Percentiles rank a stretch among this genome's conserved stretches.
These are phyloP conservation scores for Setomelanomma holmii DNA, from an alignment of 2,329 filamentous ascomycete species.

Conservation along the genomic window DNA sequence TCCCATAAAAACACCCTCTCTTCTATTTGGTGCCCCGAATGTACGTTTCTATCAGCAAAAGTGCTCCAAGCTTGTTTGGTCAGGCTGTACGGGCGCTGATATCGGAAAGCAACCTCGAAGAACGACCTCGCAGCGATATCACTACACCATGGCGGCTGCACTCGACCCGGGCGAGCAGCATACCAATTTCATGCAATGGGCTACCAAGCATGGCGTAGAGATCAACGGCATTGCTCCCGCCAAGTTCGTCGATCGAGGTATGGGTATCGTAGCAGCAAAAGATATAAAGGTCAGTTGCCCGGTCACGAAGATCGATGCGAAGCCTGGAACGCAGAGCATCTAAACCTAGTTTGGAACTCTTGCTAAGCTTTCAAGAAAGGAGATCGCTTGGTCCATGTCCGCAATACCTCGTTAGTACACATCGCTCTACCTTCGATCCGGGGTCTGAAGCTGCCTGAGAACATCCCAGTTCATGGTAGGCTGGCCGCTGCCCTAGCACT, in stretches of 20 bases:
- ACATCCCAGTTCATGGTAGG: slow-evolving; percentile 72
- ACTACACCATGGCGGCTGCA: slow-evolving; percentile 35
- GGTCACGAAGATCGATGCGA: neutral
- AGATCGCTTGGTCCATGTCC: slow-evolving; percentile 70
- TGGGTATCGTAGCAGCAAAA: slow-evolving; percentile 77
- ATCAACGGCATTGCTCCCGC: slow-evolving; percentile 73
- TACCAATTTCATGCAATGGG: slow-evolving; percentile 72
- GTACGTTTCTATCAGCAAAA: too few species aligned
- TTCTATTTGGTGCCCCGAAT: neutral
- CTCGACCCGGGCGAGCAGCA: slow-evolving; percentile 49
- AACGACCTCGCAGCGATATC: too few species aligned
- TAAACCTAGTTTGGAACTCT: neutral
- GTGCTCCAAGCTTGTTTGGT: too few species aligned
- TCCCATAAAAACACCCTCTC: neutral
- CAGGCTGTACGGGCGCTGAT: too few species aligned
- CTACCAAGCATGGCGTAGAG: slow-evolving; percentile 67
- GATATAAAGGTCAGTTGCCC: slow-evolving; percentile 65
- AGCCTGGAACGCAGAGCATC: too few species aligned
- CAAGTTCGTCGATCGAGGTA: slow-evolving; percentile 73
- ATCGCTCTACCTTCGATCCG: slow-evolving; percentile 63
- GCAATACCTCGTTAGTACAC: slow-evolving; percentile 67
- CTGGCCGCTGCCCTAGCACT: slow-evolving; percentile 73
- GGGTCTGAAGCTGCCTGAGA: slow-evolving; percentile 57
- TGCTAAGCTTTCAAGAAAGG: slow-evolving; percentile 56
- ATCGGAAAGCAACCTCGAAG: too few species aligned